phyloP scores from a whole-genome alignment of 768 basidiomycete genomes.

The Obba rivulosa region DNA sequence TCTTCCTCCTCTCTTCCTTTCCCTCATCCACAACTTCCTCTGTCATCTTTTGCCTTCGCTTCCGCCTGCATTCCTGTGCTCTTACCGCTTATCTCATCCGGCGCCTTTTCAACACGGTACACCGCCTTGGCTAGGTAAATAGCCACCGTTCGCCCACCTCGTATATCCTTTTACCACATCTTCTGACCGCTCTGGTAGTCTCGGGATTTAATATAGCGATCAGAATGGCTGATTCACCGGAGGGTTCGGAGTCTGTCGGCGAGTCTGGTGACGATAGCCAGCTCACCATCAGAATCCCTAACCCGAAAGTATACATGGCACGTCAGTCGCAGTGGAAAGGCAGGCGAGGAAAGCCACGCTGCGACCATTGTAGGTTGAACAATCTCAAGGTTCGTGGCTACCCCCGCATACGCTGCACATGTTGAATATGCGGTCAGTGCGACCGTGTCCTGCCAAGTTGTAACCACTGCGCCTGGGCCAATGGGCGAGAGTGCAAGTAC shows the following conservation, averaged over 20 bases:
- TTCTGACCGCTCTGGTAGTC: too few species aligned
- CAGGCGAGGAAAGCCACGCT: conserved; percentile 67
- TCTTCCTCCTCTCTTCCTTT: conserved; percentile 4
- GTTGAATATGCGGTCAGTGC: conserved; percentile 37
- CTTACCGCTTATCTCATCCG: neutral
- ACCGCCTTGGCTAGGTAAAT: neutral
- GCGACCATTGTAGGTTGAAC: conserved; percentile 66
- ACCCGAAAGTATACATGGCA: conserved; percentile 61
- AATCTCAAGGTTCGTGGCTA: conserved; percentile 58
- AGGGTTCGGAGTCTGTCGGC: conserved; percentile 25
- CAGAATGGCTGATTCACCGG: conserved; percentile 23
- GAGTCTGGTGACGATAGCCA: conserved; percentile 30
- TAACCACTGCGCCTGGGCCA: conserved; percentile 66
- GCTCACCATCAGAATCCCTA: conserved; percentile 62
- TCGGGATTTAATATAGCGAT: neutral
- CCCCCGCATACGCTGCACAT: too few species aligned
- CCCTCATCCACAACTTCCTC: neutral
- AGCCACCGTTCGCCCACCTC: neutral
- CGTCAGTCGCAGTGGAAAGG: conserved; percentile 73
- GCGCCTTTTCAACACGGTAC: neutral
- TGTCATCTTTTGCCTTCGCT: neutral
- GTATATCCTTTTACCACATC: neutral
- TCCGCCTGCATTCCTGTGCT: neutral
- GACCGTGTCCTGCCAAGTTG: conserved; percentile 67
- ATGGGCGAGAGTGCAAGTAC: conserved; percentile 62